Percentiles rank a stretch among this genome's conserved stretches.
phyloP scores from a whole-genome alignment of 164 flowering plant species.

The Vitis riparia region DNA sequence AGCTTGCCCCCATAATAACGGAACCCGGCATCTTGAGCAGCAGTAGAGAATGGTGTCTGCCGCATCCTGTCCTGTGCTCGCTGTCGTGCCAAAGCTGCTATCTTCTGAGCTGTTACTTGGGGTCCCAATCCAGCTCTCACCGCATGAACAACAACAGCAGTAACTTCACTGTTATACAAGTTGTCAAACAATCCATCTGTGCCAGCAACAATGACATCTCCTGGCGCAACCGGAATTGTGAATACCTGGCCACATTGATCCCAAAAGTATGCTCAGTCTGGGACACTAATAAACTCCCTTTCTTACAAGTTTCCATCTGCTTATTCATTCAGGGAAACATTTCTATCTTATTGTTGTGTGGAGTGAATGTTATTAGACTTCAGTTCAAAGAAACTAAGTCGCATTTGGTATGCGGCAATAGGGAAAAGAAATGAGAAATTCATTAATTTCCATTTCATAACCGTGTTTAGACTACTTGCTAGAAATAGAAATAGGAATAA shows the following conservation, averaged over 20 bases:
- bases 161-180: slow-evolving; percentile 50
- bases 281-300: too few species aligned
- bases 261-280: not conserved
- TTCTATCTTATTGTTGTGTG: too few species aligned
- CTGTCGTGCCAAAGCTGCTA: slow-evolving; percentile 55
- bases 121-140: slow-evolving; percentile 47
- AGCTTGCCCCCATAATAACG: slow-evolving; percentile 64
- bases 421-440: too few species aligned
- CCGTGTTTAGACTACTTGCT: too few species aligned
- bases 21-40: slow-evolving; percentile 69
- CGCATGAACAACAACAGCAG: slow-evolving; percentile 47
- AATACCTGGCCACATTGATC: slow-evolving; percentile 42
- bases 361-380: too few species aligned
- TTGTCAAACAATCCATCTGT: slow-evolving; percentile 78
- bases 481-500: too few species aligned
- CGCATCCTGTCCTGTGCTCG: slow-evolving; percentile 45
- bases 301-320: too few species aligned
- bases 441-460: too few species aligned
- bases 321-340: too few species aligned
- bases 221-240: slow-evolving; percentile 44
- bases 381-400: too few species aligned
- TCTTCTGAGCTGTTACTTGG: slow-evolving; percentile 49
- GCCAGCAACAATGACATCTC: slow-evolving; percentile 68
- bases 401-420: too few species aligned
- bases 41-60: slow-evolving; percentile 58